A percentile compares a stretch with the other conserved stretches of the same genome.
These are phyloP conservation scores for Solanum virginianum DNA, from an alignment of 257 asterid genomes.

Conservation along the genomic window DNA sequence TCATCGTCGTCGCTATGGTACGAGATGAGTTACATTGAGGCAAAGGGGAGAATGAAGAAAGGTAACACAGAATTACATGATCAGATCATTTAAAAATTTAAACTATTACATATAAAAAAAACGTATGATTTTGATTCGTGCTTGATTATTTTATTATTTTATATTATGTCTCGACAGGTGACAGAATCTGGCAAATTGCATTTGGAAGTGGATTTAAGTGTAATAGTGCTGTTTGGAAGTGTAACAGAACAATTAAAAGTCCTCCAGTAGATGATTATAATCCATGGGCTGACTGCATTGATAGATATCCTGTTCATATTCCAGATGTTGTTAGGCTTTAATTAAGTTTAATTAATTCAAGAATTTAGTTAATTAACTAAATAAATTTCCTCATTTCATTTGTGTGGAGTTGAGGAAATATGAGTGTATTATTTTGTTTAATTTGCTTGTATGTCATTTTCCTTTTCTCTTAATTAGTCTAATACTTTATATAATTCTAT, in stretches of 20 bases:
- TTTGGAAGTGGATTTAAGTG: slow-evolving; percentile 28
- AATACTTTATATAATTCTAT: neutral
- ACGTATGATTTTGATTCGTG: neutral
- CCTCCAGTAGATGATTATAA: slow-evolving; percentile 2
- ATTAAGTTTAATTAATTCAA: neutral
- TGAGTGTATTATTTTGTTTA: neutral
- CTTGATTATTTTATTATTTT: neutral
- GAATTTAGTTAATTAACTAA: neutral
- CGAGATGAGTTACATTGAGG: slow-evolving; percentile 52
- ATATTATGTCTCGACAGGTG: slow-evolving; percentile 8
- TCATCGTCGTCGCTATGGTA: slow-evolving; percentile 70
- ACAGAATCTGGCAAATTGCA: slow-evolving; percentile 50
- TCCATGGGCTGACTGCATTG: slow-evolving; percentile 21
- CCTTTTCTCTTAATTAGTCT: neutral
- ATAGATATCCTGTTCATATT: slow-evolving; percentile 13
- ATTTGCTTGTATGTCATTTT: neutral
- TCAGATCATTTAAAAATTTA: neutral
- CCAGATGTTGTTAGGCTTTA: slow-evolving; percentile 18
- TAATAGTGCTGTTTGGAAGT: slow-evolving; percentile 25
- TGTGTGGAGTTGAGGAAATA: neutral
- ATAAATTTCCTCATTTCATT: neutral
- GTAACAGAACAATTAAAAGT: slow-evolving; percentile 4
- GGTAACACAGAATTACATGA: neutral
- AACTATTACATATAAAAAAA: neutral
- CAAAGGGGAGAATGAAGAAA: slow-evolving; percentile 59